Evolutionary conservation across 768 basidiomycete species (phyloP).

Genomic region (Leccinum subgranulosum): DNA sequence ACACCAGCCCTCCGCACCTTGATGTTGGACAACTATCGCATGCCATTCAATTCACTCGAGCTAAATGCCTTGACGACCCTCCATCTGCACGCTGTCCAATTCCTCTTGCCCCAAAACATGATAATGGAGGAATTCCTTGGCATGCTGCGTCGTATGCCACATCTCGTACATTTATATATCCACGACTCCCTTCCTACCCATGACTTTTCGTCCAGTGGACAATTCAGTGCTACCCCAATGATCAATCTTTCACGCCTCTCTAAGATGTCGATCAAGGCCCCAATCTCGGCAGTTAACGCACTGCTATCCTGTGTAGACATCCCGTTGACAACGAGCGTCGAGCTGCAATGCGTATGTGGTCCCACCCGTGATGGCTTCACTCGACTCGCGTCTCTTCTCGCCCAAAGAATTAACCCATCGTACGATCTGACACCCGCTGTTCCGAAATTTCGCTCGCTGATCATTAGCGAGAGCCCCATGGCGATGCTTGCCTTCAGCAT

Average conservation of each 20-base stretch:
- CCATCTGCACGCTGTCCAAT: slow-evolving; percentile 26
- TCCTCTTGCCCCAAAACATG: slow-evolving; percentile 23
- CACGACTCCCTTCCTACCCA: slow-evolving; percentile 29
- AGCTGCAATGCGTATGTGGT: neutral
- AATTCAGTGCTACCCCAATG: neutral
- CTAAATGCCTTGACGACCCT: slow-evolving; percentile 34
- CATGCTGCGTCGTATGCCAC: slow-evolving; percentile 32
- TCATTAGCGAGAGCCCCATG: neutral
- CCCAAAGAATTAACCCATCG: neutral
- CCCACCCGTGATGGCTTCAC: neutral
- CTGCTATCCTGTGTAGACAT: slow-evolving; percentile 6
- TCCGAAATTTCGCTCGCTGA: neutral
- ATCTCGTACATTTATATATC: slow-evolving; percentile 32
- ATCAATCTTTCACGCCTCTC: neutral
- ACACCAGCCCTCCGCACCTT: neutral
- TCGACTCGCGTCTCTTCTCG: neutral
- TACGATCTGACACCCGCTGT: neutral
- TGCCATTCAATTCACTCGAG: neutral
- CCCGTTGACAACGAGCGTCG: neutral
- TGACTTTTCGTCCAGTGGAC: too few species aligned
- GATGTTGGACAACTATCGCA: neutral
- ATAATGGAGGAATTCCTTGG: slow-evolving; percentile 26
- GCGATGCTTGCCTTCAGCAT: neutral
- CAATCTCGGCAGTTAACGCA: neutral
- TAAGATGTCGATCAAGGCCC: neutral